Evolutionary conservation across 495 filamentous ascomycete genomes (phyloP).

Genomic region (Lineolata rhizophorae): DNA sequence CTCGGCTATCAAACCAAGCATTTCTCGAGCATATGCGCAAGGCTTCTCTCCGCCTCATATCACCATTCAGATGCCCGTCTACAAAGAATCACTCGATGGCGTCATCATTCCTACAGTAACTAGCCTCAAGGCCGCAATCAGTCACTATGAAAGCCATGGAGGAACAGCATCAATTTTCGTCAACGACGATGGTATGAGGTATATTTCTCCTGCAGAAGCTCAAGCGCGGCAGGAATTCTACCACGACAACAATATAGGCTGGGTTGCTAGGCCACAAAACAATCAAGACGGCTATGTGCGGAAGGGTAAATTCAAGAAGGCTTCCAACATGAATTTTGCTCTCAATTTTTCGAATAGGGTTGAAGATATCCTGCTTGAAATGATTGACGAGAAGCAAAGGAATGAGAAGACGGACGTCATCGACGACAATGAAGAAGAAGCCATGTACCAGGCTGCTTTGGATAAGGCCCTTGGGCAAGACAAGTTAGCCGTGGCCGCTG

Average conservation of each 20-base stretch:
- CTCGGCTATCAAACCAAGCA: not conserved
- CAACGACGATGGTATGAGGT: slow-evolving; percentile 22
- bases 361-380: slow-evolving; percentile 28
- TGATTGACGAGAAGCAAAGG: not conserved
- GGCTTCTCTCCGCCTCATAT: too few species aligned
- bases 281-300: slow-evolving; percentile 23
- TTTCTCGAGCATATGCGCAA: not conserved
- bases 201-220: slow-evolving; percentile 22
- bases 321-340: slow-evolving; percentile 53
- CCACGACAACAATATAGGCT: slow-evolving; percentile 20
- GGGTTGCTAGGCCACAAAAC: slow-evolving; percentile 26
- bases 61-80: slow-evolving; percentile 52
- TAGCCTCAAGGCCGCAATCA: slow-evolving; percentile 34
- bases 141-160: slow-evolving; percentile 30
- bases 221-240: slow-evolving; percentile 35
- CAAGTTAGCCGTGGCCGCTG: too few species aligned
- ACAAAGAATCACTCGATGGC: slow-evolving; percentile 39
- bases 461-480: too few species aligned
- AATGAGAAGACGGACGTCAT: not conserved
- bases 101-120: slow-evolving; percentile 37
- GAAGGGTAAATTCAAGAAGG: slow-evolving; percentile 51
- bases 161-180: slow-evolving; percentile 23
- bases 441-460: too few species aligned
- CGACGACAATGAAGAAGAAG: slow-evolving; percentile 1
- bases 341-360: slow-evolving; percentile 34